Conservation (phyloP, 2,329 filamentous ascomycete genomes). For the Calonectria pteridis region DNA sequence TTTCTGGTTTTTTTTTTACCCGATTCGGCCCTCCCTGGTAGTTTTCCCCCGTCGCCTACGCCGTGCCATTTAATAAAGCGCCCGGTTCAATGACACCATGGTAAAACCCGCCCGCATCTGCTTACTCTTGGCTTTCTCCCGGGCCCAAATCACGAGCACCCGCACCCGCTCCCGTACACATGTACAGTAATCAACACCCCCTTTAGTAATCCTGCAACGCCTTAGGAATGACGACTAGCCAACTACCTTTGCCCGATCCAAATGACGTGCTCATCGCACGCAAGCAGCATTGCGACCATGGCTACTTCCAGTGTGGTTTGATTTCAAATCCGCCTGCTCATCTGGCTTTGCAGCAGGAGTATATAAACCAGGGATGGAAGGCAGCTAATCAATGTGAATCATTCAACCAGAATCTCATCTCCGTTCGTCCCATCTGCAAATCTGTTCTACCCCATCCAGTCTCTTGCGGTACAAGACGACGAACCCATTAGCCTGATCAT, state of each 20-base stretch:
- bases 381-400: slow-evolving; percentile 8
- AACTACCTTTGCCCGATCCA: slow-evolving; percentile 29
- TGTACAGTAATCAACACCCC: slow-evolving; percentile 38
- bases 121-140: not conserved
- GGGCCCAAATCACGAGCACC: not conserved
- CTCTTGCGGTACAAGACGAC: not conserved
- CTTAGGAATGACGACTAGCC: slow-evolving; percentile 38
- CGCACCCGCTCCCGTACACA: not conserved
- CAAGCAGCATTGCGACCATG: slow-evolving; percentile 34
- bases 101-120: not conserved
- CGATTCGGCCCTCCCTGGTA: not conserved
- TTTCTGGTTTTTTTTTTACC: not conserved
- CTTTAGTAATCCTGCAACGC: slow-evolving; percentile 42
- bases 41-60: not conserved
- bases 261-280: slow-evolving; percentile 43
- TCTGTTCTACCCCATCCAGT: not conserved
- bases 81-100: not conserved
- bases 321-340: slow-evolving; percentile 45
- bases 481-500: not conserved
- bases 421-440: not conserved
- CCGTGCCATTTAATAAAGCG: not conserved
- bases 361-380: slow-evolving; percentile 31
- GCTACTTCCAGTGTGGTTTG: slow-evolving; percentile 32
- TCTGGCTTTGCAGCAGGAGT: slow-evolving; percentile 17
- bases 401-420: slow-evolving; percentile 6